Percentiles rank a stretch among this genome's conserved stretches.
These are phyloP conservation scores for Colletotrichum plurivorum DNA, from an alignment of 2,329 filamentous ascomycete species.

Conservation along the genomic window DNA sequence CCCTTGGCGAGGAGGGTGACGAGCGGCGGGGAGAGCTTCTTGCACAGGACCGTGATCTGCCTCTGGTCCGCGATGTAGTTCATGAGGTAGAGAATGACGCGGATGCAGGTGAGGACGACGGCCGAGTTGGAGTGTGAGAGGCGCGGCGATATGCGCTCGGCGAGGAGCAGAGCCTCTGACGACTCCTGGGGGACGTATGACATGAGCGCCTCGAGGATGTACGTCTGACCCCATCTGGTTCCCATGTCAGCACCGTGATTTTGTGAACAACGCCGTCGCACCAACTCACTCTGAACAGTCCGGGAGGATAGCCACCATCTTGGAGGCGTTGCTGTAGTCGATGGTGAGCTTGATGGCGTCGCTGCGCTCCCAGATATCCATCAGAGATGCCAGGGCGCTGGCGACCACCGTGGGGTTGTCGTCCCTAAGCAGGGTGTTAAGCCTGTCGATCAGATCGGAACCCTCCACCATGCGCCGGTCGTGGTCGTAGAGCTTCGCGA, in stretches of 20 bases:
- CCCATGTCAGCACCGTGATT: slow-evolving; percentile 30
- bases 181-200: slow-evolving; percentile 96
- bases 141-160: slow-evolving; percentile 94
- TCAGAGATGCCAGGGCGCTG: slow-evolving; percentile 88
- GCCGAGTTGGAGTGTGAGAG: slow-evolving; percentile 97
- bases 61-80: slow-evolving; percentile 97
- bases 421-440: slow-evolving; percentile 91
- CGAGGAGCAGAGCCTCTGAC: slow-evolving; percentile 87
- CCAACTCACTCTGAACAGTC: slow-evolving; percentile 92
- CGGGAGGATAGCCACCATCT: slow-evolving; percentile 95
- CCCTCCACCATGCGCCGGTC: slow-evolving; percentile 90
- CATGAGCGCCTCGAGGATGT: slow-evolving; percentile 97
- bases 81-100: slow-evolving; percentile 97
- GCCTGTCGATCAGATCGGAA: slow-evolving; percentile 90
- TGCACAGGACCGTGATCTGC: slow-evolving; percentile 87
- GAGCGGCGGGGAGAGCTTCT: slow-evolving; percentile 93
- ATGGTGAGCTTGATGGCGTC: slow-evolving; percentile 98
- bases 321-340: slow-evolving; percentile 96
- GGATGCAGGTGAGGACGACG: slow-evolving; percentile 95
- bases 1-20: slow-evolving; percentile 97
- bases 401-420: slow-evolving; percentile 98
- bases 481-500: slow-evolving; percentile 98
- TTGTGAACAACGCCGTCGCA: neutral
- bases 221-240: slow-evolving; percentile 94
- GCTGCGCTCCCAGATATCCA: slow-evolving; percentile 99